Evolutionary conservation across 495 filamentous ascomycete genomes (phyloP), one percentile per base, ranked within the genome.

Genomic region (Penicillium daleae): DNA sequence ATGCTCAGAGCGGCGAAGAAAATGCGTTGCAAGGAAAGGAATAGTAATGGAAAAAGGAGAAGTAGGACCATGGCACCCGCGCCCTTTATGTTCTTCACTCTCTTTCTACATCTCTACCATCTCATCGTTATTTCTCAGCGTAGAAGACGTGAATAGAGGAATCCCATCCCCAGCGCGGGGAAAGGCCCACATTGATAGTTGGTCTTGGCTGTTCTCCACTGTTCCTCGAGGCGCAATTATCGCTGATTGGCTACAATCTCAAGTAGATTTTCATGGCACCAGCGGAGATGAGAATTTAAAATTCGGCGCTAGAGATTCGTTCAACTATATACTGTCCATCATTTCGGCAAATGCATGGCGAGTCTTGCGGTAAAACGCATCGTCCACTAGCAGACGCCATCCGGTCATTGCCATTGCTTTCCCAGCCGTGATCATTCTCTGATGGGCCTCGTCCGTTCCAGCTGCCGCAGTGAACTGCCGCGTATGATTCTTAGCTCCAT

Each of bases 381-480:
- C 39, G 19, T 42, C 39, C 17, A 42, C 39, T 9, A 42, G 17
- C 6, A 42, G 19, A 6, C 39, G 39, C 39, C 39, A 42, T 42
- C 39, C 39, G 17, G 39, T 42, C 39, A 42, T 42, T 9, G 39
- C 39, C 39, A 42, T 42, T 42, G 39, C 39, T 6, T 42, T 42
- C 3, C 39, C 39, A 19, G 39, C 39, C 15, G 17, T 19, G 10
- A 42, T 42, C 39, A 42, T 42, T 21, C 42, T 46, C 15, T 19
- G 24, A 21, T 48, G 44, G 2, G 56, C 27, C 21, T 58, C 15
- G 12, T 58, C 56, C 13, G 56, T 49, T 44, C 27, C 56, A 49
- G 22, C 56, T 21, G 56, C 56, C n/a, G 27, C 39, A 3, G 56
- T 58, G 27, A 58, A 58, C 21, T 58, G 40, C 26, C 31, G 56